Base-by-base conservation (phyloP, 306 rosid genomes). In the Prunus mume region DNA sequence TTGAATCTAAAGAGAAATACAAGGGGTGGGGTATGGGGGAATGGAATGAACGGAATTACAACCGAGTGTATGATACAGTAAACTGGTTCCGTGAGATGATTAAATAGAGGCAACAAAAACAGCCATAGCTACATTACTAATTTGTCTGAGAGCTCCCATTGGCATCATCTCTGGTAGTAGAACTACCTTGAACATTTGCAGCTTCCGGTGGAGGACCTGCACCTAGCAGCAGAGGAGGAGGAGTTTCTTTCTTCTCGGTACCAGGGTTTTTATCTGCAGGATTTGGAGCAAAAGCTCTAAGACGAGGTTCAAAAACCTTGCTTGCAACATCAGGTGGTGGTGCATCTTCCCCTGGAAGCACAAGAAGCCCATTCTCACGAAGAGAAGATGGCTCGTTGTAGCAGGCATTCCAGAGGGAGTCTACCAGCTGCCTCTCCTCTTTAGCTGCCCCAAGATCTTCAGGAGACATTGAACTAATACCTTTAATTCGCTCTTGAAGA, bases 341-440 rank as follows among this genome's bases (percentile, higher is more conserved):
- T 1, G 85, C 87, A 52, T 92, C 97, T 81, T 95, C 99, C 27
- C 89, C 95, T 0, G 97, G 95, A 69, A 92, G 93, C 46, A 87
- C 84, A 68, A 89, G 90, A 80, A 92, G 95, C 69, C 99, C 97
- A 76, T 89, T 92, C 86, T 88, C 92, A 22, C 74, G 70, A 38
- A 95, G 88, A 0, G 88, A 83, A 57, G 96, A 95, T 0, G 96
- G 92, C 70, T 90, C 90, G 0, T 89, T 75, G 75, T 68, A 95
- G 89, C 81, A 86, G 56, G 87, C 76, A 34, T 71, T 85, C 99
- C 99, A 95, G 12, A 92, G 87, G 20, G 93, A 83, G 54, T 95
- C 97, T 49, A 95, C 90, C 58, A 95, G 97, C 2, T 75, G 92
- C 72, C 96, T 84, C 85, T 95, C 99, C 68, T 95, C 99, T 85